Percentiles rank a stretch among this genome's conserved stretches.
phyloP scores from a whole-genome alignment of 2,329 filamentous ascomycete genomes.

The Lasiodiplodia hormozganensis region DNA sequence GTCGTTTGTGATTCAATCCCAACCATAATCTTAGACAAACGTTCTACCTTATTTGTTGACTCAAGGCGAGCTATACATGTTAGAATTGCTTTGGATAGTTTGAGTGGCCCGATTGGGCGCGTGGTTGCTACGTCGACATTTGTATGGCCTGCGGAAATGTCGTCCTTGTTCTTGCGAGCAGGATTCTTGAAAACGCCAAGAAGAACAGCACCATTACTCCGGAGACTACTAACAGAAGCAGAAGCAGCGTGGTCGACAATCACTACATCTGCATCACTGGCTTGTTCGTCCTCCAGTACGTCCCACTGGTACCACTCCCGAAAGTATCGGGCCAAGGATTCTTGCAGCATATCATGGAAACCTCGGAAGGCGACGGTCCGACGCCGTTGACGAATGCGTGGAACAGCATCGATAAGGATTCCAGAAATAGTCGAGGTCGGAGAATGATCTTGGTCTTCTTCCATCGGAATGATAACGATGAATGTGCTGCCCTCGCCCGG shows the following conservation, averaged over 20 bases:
- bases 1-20: neutral
- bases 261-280: neutral
- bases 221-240: neutral
- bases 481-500: constrained; percentile 47
- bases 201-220: neutral
- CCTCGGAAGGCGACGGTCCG: constrained; percentile 8
- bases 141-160: constrained; percentile 24
- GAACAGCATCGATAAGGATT: neutral
- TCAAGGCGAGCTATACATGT: neutral
- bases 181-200: neutral
- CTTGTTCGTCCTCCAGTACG: neutral
- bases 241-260: constrained; percentile 11
- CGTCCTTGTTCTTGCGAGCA: neutral
- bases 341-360: neutral
- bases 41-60: neutral
- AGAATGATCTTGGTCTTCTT: neutral
- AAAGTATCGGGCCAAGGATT: constrained; percentile 3
- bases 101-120: constrained; percentile 41
- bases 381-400: neutral
- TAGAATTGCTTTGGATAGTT: constrained; percentile 43
- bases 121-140: constrained; percentile 41
- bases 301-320: constrained; percentile 14
- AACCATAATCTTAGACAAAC: neutral
- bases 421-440: neutral
- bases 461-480: constrained; percentile 30